These are phyloP conservation scores for Trichoderma atrobrunneum DNA, from an alignment of 2,329 filamentous ascomycete species.

Conservation along the genomic window DNA sequence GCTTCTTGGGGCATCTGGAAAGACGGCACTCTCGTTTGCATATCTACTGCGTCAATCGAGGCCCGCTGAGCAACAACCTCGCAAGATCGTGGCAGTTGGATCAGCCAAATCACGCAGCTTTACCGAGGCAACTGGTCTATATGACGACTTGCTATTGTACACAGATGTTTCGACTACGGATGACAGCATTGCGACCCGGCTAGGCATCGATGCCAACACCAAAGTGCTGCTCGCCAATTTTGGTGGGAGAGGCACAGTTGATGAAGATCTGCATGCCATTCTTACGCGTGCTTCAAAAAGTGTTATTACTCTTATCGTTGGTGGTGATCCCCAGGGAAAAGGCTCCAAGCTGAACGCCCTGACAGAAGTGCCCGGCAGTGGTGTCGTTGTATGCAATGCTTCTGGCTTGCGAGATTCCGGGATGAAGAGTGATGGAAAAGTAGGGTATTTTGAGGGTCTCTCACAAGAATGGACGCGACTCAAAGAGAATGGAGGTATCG, in stretches of 20 bases:
- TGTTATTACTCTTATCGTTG: not conserved
- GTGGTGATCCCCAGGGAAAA: not conserved
- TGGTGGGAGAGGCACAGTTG: not conserved
- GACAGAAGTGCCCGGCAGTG: not conserved
- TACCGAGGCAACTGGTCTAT: not conserved
- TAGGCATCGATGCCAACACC: not conserved
- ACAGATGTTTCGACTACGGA: not conserved
- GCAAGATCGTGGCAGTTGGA: not conserved
- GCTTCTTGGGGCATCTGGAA: not conserved
- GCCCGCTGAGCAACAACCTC: not conserved
- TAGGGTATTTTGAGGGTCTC: not conserved
- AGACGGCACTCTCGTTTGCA: not conserved
- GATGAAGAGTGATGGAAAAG: not conserved
- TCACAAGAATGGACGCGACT: not conserved
- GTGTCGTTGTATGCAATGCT: not conserved
- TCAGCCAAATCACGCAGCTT: not conserved
- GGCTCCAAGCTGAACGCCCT: not conserved
- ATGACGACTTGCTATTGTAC: not conserved
- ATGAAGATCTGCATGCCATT: not conserved
- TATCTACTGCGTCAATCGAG: not conserved
- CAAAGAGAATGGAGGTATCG: not conserved
- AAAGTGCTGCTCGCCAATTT: conserved; percentile 1
- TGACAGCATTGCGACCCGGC: not conserved
- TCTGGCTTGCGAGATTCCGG: not conserved
- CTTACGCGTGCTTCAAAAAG: not conserved